Evolutionary conservation across 1,139 yeast genomes (phyloP).

Genomic region (Yamadazyma siamensis): DNA sequence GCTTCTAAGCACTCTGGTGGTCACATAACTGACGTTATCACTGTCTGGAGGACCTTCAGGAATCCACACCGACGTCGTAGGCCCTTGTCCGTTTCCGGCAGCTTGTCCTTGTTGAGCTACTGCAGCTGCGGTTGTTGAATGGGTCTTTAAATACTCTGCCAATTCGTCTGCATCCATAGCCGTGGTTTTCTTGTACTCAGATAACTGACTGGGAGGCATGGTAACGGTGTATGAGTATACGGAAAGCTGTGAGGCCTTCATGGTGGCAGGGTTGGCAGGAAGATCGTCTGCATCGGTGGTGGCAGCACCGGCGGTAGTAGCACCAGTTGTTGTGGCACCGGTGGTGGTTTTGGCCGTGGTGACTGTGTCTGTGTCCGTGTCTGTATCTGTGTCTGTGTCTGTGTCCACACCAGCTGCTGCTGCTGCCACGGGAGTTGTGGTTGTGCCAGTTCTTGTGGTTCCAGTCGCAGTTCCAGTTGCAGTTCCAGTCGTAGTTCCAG

Average conservation of each 20-base stretch:
- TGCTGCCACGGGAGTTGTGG: slow-evolving; percentile 9
- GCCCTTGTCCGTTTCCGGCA: slow-evolving; percentile 8
- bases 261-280: slow-evolving; percentile 9
- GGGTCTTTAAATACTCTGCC: slow-evolving; percentile 9
- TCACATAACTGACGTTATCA: slow-evolving; percentile 17
- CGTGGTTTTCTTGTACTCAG: slow-evolving; percentile 10
- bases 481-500: slow-evolving; percentile 9
- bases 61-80: slow-evolving; percentile 5
- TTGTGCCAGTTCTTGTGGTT: slow-evolving; percentile 11
- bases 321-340: slow-evolving; percentile 7
- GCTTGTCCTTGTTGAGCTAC: slow-evolving; percentile 8
- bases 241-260: slow-evolving; percentile 7
- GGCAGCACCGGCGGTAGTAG: slow-evolving; percentile 4
- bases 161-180: slow-evolving; percentile 12
- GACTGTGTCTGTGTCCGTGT: slow-evolving; percentile 5
- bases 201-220: slow-evolving; percentile 12
- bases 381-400: slow-evolving; percentile 8
- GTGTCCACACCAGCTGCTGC: slow-evolving; percentile 10
- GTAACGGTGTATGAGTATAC: slow-evolving; percentile 11
- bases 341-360: slow-evolving; percentile 8
- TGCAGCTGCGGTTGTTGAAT: slow-evolving; percentile 10
- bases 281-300: slow-evolving; percentile 7
- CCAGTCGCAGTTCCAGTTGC: slow-evolving; percentile 7
- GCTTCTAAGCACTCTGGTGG: slow-evolving; percentile 16
- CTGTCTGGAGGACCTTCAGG: slow-evolving; percentile 12